These are phyloP conservation scores for Penicillium paneum DNA, from an alignment of 2,329 filamentous ascomycete species.

Conservation along the genomic window DNA sequence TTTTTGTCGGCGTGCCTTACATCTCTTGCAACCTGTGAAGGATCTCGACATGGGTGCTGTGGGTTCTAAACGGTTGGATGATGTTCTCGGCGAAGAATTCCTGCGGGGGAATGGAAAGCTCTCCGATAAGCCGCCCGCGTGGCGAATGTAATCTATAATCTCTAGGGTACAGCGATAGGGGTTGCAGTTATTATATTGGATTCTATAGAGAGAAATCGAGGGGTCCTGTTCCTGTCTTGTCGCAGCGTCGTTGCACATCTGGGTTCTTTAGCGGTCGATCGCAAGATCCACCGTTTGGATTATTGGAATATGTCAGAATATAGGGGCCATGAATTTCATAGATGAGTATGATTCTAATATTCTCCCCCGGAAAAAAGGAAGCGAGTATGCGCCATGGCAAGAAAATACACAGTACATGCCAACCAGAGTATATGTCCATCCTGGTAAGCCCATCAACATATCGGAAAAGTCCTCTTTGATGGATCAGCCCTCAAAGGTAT, in stretches of 20 bases:
- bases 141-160: constrained; percentile 8
- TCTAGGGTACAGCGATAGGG: constrained; percentile 4
- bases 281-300: constrained; percentile 17
- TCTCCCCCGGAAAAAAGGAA: constrained; percentile 6
- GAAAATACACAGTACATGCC: constrained; percentile 21
- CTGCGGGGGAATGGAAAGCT: constrained; percentile 22
- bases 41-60: constrained; percentile 39
- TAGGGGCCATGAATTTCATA: neutral
- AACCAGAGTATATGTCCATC: constrained; percentile 22
- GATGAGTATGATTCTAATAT: constrained; percentile 1
- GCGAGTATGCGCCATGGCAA: constrained; percentile 22
- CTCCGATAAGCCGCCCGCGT: constrained; percentile 13
- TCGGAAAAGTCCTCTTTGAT: neutral
- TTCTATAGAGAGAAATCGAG: neutral
- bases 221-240: neutral
- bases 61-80: constrained; percentile 4
- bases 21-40: constrained; percentile 44
- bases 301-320: neutral
- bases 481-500: constrained; percentile 57
- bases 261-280: constrained; percentile 23
- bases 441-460: constrained; percentile 13
- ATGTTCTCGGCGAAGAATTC: constrained; percentile 15
- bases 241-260: neutral
- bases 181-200: neutral
- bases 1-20: constrained; percentile 46